Conservation (phyloP, 768 basidiomycete genomes). For the Suillus subluteus region DNA sequence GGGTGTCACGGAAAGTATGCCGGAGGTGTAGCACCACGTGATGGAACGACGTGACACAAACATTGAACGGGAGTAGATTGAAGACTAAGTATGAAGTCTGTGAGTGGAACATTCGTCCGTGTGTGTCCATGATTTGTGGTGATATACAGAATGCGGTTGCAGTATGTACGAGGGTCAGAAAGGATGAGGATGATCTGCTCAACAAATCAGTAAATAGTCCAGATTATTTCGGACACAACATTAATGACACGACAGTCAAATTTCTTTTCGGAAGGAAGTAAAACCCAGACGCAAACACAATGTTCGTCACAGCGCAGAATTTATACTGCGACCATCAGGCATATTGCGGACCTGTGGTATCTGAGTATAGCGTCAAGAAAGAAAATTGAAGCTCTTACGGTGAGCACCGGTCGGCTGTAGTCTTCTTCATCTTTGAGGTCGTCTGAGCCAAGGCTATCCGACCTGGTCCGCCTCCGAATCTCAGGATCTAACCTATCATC, state of each 20-base stretch:
- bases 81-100: slow-evolving; percentile 11
- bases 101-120: slow-evolving; percentile 14
- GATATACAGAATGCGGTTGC: slow-evolving; percentile 21
- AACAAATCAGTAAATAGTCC: slow-evolving; percentile 17
- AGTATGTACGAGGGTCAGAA: slow-evolving; percentile 14
- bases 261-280: slow-evolving; percentile 14
- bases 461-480: slow-evolving; percentile 24
- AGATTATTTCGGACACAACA: neutral
- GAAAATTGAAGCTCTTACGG: slow-evolving; percentile 37
- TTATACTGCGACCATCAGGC: slow-evolving; percentile 46
- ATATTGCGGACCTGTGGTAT: slow-evolving; percentile 56
- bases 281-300: slow-evolving; percentile 5
- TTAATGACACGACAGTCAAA: slow-evolving; percentile 6
- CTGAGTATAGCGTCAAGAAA: slow-evolving; percentile 16
- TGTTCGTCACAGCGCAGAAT: slow-evolving; percentile 23
- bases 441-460: slow-evolving; percentile 24
- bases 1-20: neutral
- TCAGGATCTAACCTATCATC: slow-evolving; percentile 29
- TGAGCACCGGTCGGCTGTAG: slow-evolving; percentile 58
- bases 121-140: slow-evolving; percentile 21
- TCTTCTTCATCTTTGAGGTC: slow-evolving; percentile 54
- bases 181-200: slow-evolving; percentile 21
- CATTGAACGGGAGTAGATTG: slow-evolving; percentile 16
- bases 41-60: slow-evolving; percentile 10
- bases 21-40: slow-evolving; percentile 2